Evolutionary conservation across 2,329 filamentous ascomycete species (phyloP).

Genomic region (Xylaria sp.): DNA sequence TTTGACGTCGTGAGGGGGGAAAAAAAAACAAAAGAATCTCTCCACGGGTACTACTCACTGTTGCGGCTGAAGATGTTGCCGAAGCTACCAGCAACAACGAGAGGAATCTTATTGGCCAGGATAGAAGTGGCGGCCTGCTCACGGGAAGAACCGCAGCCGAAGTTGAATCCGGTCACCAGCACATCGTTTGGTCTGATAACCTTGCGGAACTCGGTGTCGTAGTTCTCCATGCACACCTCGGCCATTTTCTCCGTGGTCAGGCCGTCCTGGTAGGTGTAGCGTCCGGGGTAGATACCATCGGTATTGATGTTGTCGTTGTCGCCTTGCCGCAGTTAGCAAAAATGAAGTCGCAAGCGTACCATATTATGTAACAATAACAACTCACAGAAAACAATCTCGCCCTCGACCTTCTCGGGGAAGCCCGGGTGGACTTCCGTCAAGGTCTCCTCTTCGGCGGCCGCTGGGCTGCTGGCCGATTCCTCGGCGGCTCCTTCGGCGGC

Average conservation of each 20-base stretch:
- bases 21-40: not conserved
- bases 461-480: not conserved
- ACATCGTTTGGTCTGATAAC: slow-evolving; percentile 74
- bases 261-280: slow-evolving; percentile 90
- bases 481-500: not conserved
- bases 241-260: slow-evolving; percentile 80
- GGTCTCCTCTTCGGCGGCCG: slow-evolving; percentile 52
- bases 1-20: no score
- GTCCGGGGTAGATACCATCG: slow-evolving; percentile 88
- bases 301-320: slow-evolving; percentile 71
- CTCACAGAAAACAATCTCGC: slow-evolving; percentile 66
- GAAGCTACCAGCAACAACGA: slow-evolving; percentile 81
- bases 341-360: no score
- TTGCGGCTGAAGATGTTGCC: slow-evolving; percentile 82
- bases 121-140: slow-evolving; percentile 91
- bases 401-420: slow-evolving; percentile 79
- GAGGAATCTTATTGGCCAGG: slow-evolving; percentile 75
- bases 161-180: slow-evolving; percentile 84
- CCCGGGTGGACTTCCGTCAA: slow-evolving; percentile 76
- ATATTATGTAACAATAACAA: no score
- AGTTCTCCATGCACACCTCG: slow-evolving; percentile 91
- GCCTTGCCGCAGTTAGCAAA: slow-evolving; percentile 46
- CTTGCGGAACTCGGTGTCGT: slow-evolving; percentile 71
- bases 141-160: slow-evolving; percentile 78
- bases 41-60: slow-evolving; percentile 40